Evolutionary conservation across 345 rosid genomes (phyloP).

Genomic region (Citrus unshiu): DNA sequence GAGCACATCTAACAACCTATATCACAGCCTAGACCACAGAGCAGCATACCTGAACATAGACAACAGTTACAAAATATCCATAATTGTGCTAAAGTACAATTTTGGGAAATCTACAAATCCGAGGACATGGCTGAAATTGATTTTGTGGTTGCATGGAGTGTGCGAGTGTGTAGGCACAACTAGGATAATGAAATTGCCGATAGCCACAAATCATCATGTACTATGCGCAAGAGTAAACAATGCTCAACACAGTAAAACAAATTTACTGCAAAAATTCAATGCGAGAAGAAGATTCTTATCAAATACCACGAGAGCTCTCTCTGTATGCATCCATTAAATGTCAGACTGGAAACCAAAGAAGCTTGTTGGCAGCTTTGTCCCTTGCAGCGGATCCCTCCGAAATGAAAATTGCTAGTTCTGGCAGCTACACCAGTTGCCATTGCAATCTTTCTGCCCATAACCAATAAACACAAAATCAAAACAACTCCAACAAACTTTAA

Average conservation of each 20-base stretch:
- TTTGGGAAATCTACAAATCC: background rate
- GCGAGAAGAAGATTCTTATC: background rate
- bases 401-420: slow-evolving; percentile 37
- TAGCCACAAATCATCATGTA: background rate
- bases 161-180: no score
- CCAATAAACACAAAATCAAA: slow-evolving; percentile 1
- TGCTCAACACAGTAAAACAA: background rate
- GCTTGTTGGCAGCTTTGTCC: slow-evolving; percentile 33
- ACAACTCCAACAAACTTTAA: background rate
- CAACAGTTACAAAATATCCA: background rate
- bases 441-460: slow-evolving; percentile 25
- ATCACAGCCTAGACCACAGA: background rate
- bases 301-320: slow-evolving; percentile 63
- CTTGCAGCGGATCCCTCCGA: slow-evolving; percentile 22
- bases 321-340: slow-evolving; percentile 41
- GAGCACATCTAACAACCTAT: background rate
- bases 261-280: slow-evolving; percentile 5
- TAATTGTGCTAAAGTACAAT: background rate
- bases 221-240: background rate
- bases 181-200: background rate
- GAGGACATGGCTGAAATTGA: background rate
- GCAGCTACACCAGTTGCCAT: slow-evolving; percentile 59
- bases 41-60: background rate
- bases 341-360: slow-evolving; percentile 36
- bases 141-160: background rate